Evolutionary conservation across 31 red algal species (phyloP), one percentile per base, ranked within the genome.

Genomic region (Asparagopsis taxiformis): DNA sequence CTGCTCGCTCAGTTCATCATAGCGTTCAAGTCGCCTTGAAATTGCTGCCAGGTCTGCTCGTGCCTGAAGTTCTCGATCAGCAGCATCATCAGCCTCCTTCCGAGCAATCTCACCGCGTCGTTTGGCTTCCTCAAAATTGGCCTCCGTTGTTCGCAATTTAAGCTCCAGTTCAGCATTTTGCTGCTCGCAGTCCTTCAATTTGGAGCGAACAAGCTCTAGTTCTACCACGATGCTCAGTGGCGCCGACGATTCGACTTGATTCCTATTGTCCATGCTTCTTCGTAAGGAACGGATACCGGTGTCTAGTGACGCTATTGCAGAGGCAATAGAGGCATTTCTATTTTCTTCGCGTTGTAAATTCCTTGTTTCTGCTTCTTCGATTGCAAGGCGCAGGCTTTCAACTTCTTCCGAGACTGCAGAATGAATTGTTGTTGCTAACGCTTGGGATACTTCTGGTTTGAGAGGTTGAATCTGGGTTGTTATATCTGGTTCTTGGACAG

Each of bases 1-100:
- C 36, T 46, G 58, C 31, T 78, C 60, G 24, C 31, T 64, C n/a
- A 78, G 41, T 36, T 78, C 58, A 78, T 78, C 74, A 28, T 65
- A 3, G 28, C 60, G 58, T 63, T 49, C 16, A 8, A 55, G 17
- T 38, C 59, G 58, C 16, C 22, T 65, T 22, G 37, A 43, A 5
- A 61, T 43, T 19, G 41, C 41, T 30, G 58, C 74, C 64, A 78
- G 59, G 30, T 78, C 59, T 33, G 52, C 74, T 15, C 58, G 58
- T 50, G 55, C 19, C 8, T 30, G 21, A 11, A 78, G 31, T 30
- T 78, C 74, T 49, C 60, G 50, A 22, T 33, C 38, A 9, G 0
- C 4, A 8, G 74, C 74, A 51, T 78, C 74, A 11, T 78, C 59
- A n/a, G 60, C 41, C 10, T 78, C 58, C 13, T 57, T 55, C 7